phyloP scores from a whole-genome alignment of 1,139 yeast species.

The Yamadazyma jaroonii region DNA sequence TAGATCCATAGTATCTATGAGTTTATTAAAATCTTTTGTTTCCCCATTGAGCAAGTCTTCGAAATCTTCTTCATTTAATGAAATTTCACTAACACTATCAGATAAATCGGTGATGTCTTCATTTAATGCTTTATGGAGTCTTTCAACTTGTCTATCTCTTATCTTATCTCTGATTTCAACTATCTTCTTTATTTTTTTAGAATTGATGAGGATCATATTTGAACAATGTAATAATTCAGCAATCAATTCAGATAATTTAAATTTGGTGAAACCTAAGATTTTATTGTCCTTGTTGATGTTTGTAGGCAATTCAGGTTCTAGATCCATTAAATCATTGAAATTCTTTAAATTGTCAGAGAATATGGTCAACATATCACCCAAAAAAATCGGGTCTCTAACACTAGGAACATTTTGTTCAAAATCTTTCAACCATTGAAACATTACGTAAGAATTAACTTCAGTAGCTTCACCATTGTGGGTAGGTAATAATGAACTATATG shows the following conservation, averaged over 20 bases:
- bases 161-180: conserved; percentile 36
- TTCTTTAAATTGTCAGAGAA: conserved; percentile 38
- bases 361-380: conserved; percentile 43
- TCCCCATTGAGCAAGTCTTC: conserved; percentile 13
- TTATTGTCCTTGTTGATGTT: conserved; percentile 15
- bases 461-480: conserved; percentile 31
- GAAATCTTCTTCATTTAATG: conserved; percentile 5
- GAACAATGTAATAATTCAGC: conserved; percentile 50
- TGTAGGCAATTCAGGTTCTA: conserved; percentile 25
- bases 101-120: conserved; percentile 28
- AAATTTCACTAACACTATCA: conserved; percentile 16
- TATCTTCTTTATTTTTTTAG: conserved; percentile 35
- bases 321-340: conserved; percentile 28
- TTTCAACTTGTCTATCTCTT: conserved; percentile 27
- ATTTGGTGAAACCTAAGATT: conserved; percentile 40
- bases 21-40: conserved; percentile 11
- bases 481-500: conserved; percentile 33
- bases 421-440: conserved; percentile 48
- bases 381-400: conserved; percentile 42
- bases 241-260: conserved; percentile 42
- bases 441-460: conserved; percentile 40
- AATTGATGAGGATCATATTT: conserved; percentile 46
- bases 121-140: conserved; percentile 33
- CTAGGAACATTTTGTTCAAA: conserved; percentile 50
- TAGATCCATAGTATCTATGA: conserved; percentile 20